Percentiles rank a stretch among this genome's conserved stretches.
These are phyloP conservation scores for Blastobotrys illinoisensis DNA, from an alignment of 1,139 yeast genomes.

Conservation along the genomic window DNA sequence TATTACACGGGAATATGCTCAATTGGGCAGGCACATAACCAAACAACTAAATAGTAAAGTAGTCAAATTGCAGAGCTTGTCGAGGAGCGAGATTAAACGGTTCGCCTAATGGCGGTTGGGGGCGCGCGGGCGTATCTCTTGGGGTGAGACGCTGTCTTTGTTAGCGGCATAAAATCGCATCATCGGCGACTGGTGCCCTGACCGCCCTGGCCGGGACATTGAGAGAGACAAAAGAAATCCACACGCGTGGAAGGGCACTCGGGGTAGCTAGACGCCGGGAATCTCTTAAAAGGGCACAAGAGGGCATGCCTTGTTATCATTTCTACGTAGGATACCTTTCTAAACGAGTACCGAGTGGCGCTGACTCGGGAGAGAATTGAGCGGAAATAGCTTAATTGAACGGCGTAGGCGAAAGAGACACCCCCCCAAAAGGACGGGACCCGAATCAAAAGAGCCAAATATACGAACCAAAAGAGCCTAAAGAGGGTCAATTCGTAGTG, in stretches of 20 bases:
- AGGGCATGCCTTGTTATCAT: too few relatives aligned
- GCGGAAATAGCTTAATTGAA: neutral
- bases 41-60: neutral
- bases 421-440: neutral
- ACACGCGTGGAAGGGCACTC: neutral
- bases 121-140: neutral
- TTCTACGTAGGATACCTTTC: too few relatives aligned
- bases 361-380: neutral
- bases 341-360: too few relatives aligned
- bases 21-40: neutral
- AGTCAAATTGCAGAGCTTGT: neutral
- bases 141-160: neutral
- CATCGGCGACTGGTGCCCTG: neutral
- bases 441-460: too few relatives aligned
- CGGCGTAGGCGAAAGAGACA: neutral
- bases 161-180: neutral
- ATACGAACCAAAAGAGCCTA: too few relatives aligned
- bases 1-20: too few relatives aligned
- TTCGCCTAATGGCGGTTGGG: neutral
- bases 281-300: neutral
- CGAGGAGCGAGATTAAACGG: neutral
- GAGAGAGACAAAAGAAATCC: neutral
- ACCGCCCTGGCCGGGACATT: neutral
- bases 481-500: too few relatives aligned
- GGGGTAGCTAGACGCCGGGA: neutral